phyloP scores from a whole-genome alignment of 371 early-diverging fungal genomes.

The Apophysomyces ossiformis region DNA sequence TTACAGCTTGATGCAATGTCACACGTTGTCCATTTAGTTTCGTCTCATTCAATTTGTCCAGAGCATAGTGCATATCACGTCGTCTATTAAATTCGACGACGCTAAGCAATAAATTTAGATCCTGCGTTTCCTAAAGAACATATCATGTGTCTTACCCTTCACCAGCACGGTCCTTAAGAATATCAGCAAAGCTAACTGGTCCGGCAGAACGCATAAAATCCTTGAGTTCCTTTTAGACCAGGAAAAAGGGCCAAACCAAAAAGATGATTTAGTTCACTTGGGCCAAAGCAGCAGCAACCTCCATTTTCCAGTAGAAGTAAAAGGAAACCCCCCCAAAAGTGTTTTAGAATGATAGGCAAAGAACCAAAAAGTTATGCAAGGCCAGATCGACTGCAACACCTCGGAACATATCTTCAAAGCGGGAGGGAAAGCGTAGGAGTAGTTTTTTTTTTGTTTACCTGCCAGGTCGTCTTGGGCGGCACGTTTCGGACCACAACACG shows the following conservation, averaged over 20 bases:
- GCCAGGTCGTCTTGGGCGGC: slow-evolving; percentile 73
- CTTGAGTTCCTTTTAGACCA: slow-evolving; percentile 83
- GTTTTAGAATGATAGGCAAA: slow-evolving; percentile 4
- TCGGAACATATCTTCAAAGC: not conserved
- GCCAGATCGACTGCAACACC: slow-evolving; percentile 11
- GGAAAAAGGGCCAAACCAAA: slow-evolving; percentile 9
- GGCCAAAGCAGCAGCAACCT: slow-evolving; percentile 1
- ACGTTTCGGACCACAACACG: slow-evolving; percentile 71
- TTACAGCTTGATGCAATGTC: slow-evolving; percentile 69
- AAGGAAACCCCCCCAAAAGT: slow-evolving; percentile 10
- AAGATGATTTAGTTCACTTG: slow-evolving; percentile 12
- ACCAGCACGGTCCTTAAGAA: slow-evolving; percentile 78
- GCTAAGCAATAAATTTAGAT: slow-evolving; percentile 40
- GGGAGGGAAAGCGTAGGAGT: slow-evolving; percentile 1
- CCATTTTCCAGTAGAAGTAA: slow-evolving; percentile 13
- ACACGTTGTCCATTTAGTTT: slow-evolving; percentile 83
- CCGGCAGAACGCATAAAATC: slow-evolving; percentile 92
- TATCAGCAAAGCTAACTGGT: slow-evolving; percentile 90
- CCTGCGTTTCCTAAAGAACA: not conserved
- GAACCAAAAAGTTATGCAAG: slow-evolving; percentile 15
- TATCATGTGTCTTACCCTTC: slow-evolving; percentile 68
- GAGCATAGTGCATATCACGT: slow-evolving; percentile 82
- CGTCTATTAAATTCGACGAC: slow-evolving; percentile 84
- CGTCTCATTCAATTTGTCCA: slow-evolving; percentile 79
- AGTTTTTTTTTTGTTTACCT: slow-evolving; percentile 51